Evolutionary conservation across 495 filamentous ascomycete genomes (phyloP).

Genomic region (Friedmanniomyces endolithicus): DNA sequence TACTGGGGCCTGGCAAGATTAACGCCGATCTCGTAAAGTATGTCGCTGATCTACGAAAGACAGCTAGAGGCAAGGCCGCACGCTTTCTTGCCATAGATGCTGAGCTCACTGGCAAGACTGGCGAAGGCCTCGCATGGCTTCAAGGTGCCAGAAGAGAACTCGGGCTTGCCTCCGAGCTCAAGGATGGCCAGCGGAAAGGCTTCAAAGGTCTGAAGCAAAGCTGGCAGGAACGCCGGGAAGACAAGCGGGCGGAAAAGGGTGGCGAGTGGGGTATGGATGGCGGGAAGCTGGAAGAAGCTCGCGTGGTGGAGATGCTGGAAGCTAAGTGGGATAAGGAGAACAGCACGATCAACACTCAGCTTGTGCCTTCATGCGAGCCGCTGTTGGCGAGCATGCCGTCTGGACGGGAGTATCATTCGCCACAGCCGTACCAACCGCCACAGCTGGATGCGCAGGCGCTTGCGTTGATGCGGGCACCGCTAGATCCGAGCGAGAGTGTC

Average conservation of each 20-base stretch:
- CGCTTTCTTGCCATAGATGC: slow-evolving; percentile 85
- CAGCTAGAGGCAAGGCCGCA: slow-evolving; percentile 68
- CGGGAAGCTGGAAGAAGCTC: slow-evolving; percentile 69
- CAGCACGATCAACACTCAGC: slow-evolving; percentile 75
- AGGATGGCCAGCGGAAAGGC: slow-evolving; percentile 38
- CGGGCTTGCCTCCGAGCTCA: slow-evolving; percentile 37
- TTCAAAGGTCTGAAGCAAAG: slow-evolving; percentile 60
- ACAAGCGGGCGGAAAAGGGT: slow-evolving; percentile 55
- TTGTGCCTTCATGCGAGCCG: slow-evolving; percentile 54
- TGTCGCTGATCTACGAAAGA: slow-evolving; percentile 55
- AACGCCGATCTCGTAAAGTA: slow-evolving; percentile 58
- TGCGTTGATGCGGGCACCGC: slow-evolving; percentile 29
- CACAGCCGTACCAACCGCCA: slow-evolving; percentile 23
- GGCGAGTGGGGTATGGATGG: slow-evolving; percentile 70
- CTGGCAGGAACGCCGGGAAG: slow-evolving; percentile 55
- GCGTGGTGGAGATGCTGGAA: slow-evolving; percentile 76
- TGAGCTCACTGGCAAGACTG: slow-evolving; percentile 66
- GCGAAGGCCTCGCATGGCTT: slow-evolving; percentile 75
- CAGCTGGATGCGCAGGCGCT: slow-evolving; percentile 26
- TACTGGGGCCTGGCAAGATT: slow-evolving; percentile 39
- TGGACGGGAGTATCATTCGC: slow-evolving; percentile 69
- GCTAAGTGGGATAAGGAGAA: slow-evolving; percentile 86
- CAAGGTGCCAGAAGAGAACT: slow-evolving; percentile 57
- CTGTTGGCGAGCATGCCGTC: slow-evolving; percentile 68
- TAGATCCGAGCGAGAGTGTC: slow-evolving; percentile 23